Percentiles rank a stretch among this genome's conserved stretches.
These are phyloP conservation scores for Yamadazyma triangularis DNA, from an alignment of 1,139 yeast genomes.

Conservation along the genomic window DNA sequence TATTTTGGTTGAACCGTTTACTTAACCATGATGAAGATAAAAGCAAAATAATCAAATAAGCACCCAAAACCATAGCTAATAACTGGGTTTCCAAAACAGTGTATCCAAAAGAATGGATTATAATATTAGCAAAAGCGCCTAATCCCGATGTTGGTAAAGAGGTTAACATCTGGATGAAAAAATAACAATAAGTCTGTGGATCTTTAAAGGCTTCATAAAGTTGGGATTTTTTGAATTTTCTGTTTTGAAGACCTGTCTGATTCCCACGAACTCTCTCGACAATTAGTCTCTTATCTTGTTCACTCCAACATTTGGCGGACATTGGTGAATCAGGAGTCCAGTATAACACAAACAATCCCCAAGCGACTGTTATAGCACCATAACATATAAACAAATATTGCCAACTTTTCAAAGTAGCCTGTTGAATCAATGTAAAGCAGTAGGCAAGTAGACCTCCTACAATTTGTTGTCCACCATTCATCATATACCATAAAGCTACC, in stretches of 20 bases:
- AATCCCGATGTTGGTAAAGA: constrained; percentile 39
- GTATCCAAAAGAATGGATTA: constrained; percentile 35
- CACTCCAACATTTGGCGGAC: constrained; percentile 25
- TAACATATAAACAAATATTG: constrained; percentile 34
- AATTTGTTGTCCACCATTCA: constrained; percentile 39
- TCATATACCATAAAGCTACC: constrained; percentile 35
- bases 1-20: constrained; percentile 16
- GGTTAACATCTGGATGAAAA: constrained; percentile 29
- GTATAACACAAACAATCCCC: constrained; percentile 25
- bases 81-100: constrained; percentile 28
- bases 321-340: constrained; percentile 32
- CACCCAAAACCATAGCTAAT: constrained; percentile 38
- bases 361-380: constrained; percentile 29
- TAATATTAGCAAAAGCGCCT: constrained; percentile 38
- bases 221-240: constrained; percentile 23
- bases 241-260: constrained; percentile 29
- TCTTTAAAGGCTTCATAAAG: constrained; percentile 26
- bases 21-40: constrained; percentile 28
- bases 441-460: constrained; percentile 39
- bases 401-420: constrained; percentile 27
- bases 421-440: constrained; percentile 34
- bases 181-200: constrained; percentile 37
- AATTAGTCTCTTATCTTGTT: constrained; percentile 25
- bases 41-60: constrained; percentile 28
- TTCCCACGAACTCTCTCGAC: constrained; percentile 29